Evolutionary conservation across 1,284 basidiomycete genomes (phyloP), one percentile per base, ranked within the genome.

Genomic region (Malassezia sympodialis): DNA sequence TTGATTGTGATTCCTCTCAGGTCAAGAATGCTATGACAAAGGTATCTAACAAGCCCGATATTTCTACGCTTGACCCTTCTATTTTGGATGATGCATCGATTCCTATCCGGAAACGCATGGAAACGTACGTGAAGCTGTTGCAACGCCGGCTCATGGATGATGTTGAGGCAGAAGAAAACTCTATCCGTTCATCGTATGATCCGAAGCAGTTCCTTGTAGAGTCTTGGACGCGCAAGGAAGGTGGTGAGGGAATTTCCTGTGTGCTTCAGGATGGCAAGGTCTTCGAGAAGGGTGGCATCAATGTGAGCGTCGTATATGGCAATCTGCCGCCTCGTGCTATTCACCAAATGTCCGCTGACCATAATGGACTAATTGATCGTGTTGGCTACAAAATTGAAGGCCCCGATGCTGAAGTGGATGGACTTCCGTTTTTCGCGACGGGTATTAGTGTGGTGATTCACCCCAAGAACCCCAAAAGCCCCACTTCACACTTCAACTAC

Each of bases 271-370:
- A 81, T 35, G 83, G 86, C 1, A 69, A 72, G 31, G 80, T 88
- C 17, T 84, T 98, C 65, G 93, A 98, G 75, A 98, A 98, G 76
- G 93, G 86, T 2, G 94, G 94, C 2, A 90, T 96, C 53, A 96
- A 96, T 77, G 86, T 96, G 66, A 89, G 87, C 26, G 80, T 96
- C 69, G 88, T 96, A 0, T 84, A 96, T 71, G 91, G 91, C 32
- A 80, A 79, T 30, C 82, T 98, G 1, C 88, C 90, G 1, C 88
- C 89, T 0, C 78, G 84, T 17, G 93, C 90, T 2, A 85, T 96
- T 72, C 82, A 82, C 71, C 88, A 94, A 78, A 98, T 98, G 93
- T 81, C 86, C 45, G 86, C 88, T 24, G 88, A 96, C 76, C 91
- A 96, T 75, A 80, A 81, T 30, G 83, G 83, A 0, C 61, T 75